These are phyloP conservation scores for Trifolium subterraneum DNA, from an alignment of 306 rosid genomes.

Conservation along the genomic window DNA sequence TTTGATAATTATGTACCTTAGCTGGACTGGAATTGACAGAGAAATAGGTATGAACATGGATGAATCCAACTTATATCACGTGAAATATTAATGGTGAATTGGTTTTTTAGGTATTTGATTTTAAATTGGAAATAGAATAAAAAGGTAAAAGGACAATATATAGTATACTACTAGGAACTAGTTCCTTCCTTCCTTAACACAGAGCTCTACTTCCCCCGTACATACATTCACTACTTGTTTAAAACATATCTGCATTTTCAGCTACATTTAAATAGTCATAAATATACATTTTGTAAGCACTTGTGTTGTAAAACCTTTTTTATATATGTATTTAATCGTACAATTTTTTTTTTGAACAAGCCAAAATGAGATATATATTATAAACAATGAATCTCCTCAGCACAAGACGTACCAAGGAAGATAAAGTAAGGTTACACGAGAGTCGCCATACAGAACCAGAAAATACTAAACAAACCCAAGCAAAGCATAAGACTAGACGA, in stretches of 20 bases:
- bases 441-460: too few relatives aligned
- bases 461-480: too few relatives aligned
- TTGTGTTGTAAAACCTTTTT: too few relatives aligned
- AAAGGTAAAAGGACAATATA: background rate
- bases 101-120: constrained; percentile 25
- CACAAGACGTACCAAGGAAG: too few relatives aligned
- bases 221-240: background rate
- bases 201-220: background rate
- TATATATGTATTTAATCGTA: too few relatives aligned
- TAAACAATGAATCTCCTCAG: too few relatives aligned
- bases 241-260: background rate
- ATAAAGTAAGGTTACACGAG: too few relatives aligned
- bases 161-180: background rate
- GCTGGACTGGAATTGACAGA: constrained; percentile 26
- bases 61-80: constrained; percentile 29
- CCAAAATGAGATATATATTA: too few relatives aligned
- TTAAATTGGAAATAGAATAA: background rate
- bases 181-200: background rate
- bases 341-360: too few relatives aligned
- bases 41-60: background rate
- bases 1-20: constrained; percentile 9
- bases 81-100: constrained; percentile 41
- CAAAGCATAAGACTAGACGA: too few relatives aligned
- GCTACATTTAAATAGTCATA: background rate
- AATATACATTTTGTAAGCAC: background rate